phyloP scores from a whole-genome alignment of 1,284 basidiomycete species.

The Marasmius fiardii region DNA sequence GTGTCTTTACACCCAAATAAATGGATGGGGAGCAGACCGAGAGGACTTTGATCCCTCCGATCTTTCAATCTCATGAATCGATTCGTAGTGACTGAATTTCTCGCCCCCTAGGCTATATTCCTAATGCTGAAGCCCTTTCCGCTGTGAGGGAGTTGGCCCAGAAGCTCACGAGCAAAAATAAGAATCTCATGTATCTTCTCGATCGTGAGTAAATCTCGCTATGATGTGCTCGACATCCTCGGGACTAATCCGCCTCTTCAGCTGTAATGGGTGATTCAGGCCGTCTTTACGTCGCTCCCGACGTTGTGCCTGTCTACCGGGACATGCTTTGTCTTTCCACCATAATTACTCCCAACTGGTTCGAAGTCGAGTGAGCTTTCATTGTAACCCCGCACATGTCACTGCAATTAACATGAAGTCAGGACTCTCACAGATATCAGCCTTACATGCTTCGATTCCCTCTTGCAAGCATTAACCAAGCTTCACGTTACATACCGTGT shows the following conservation, averaged over 20 bases:
- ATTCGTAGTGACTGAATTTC: neutral
- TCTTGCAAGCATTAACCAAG: conserved; percentile 66
- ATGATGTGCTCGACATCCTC: conserved; percentile 1
- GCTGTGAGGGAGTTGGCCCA: conserved; percentile 65
- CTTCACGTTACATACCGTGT: conserved; percentile 78
- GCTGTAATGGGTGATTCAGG: conserved; percentile 91
- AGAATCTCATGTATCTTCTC: conserved; percentile 77
- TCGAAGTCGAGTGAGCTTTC: conserved; percentile 85
- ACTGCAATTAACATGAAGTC: conserved; percentile 6
- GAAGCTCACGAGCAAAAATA: conserved; percentile 54
- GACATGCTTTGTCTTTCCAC: conserved; percentile 77
- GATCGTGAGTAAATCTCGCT: conserved; percentile 66
- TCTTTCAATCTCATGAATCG: neutral
- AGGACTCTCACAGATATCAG: conserved; percentile 74
- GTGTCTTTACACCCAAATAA: neutral
- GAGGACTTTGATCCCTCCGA: neutral
- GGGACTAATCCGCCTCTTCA: conserved; percentile 24
- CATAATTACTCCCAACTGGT: conserved; percentile 97
- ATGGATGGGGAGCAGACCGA: neutral
- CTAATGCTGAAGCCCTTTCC: conserved; percentile 76
- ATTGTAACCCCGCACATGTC: conserved; percentile 2
- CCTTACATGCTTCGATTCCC: conserved; percentile 62
- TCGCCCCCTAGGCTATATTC: conserved; percentile 69
- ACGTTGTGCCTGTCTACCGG: conserved; percentile 89
- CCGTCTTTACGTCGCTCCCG: conserved; percentile 81